These are phyloP conservation scores for Huntiella omanensis DNA, from an alignment of 2,329 filamentous ascomycete genomes.

Conservation along the genomic window DNA sequence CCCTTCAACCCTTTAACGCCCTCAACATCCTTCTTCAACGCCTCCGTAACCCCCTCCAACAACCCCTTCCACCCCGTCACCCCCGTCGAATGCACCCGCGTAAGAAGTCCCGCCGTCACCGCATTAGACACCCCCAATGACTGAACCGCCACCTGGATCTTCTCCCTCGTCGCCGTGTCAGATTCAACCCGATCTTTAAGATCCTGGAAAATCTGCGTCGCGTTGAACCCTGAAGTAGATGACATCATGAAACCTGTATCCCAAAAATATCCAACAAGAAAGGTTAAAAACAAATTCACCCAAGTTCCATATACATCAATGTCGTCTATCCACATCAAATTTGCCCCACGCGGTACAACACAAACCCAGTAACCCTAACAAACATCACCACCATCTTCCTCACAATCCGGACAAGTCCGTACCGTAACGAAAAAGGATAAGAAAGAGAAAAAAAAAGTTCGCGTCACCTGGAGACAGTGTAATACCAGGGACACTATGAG, in stretches of 20 bases:
- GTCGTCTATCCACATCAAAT: background rate
- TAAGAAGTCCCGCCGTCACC: conserved; percentile 6
- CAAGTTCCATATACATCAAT: background rate
- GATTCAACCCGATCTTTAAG: conserved; percentile 6
- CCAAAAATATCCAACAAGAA: background rate
- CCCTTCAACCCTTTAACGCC: conserved; percentile 51
- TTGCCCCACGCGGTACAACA: background rate
- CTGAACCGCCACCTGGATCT: conserved; percentile 6
- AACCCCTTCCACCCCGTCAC: conserved; percentile 37
- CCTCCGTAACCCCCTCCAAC: conserved; percentile 50
- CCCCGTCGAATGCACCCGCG: conserved; percentile 62
- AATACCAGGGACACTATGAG: conserved; percentile 21
- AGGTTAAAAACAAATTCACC: background rate
- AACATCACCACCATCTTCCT: conserved; percentile 17
- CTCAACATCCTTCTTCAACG: conserved; percentile 51
- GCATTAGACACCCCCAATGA: conserved; percentile 5
- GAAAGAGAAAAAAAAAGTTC: conserved; percentile 17
- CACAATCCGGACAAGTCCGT: conserved; percentile 21
- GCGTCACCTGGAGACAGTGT: conserved; percentile 27
- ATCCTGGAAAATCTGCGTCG: conserved; percentile 7
- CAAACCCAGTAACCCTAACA: background rate
- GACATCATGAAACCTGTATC: background rate
- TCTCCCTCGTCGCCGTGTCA: conserved; percentile 4
- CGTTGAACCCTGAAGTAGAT: conserved; percentile 1
- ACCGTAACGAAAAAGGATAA: conserved; percentile 21